Base-by-base conservation (phyloP, 2,329 filamentous ascomycete species). In the Cordyceps fumosorosea region DNA sequence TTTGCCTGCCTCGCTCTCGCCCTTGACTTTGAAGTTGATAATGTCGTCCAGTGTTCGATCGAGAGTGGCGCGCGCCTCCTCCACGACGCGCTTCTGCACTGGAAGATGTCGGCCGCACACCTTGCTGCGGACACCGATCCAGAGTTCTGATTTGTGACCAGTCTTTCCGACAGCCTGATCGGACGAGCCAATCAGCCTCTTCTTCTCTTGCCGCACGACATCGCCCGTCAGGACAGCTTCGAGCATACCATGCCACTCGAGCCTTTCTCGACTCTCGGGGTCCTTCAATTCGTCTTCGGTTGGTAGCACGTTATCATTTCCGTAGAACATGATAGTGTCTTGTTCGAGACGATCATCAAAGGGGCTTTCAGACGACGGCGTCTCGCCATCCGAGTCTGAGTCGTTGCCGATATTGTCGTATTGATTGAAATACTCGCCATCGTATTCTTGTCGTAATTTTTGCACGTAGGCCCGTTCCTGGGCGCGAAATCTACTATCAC, bases 191-290 rank as follows among this genome's bases (percentile, higher is more conserved):
- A 96, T 95, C 70, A 99, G 76, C 51, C 95, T 87, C 75, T 96
- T 96, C 81, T 99, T 99, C 77, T 99, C 95, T 75, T 99, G 95
- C 69, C 91, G 91, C 63, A 99, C 93, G 10, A 99, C 95, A 73
- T 99, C 95, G 66, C 95, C 95, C 1, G 93, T 97, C 67, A 99
- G 78, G 4, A 99, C 95, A 16, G 93, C 96, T 64, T 93, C 91
- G 62, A 99, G 78, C 95, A 99, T 99, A 3, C 91, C 91, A 76
- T 99, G 93, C 95, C 95, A 99, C 76, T 99, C 95, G 26, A 99
- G 80, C 51, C 93, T 83, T 75, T 98, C 95, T 64, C 93, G 84
- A 71, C 93, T 97, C 65, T 88, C 86, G 1, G 92, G 90, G 68
- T 97, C 90, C 74, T 90, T 89, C 58, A 98, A 76, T 73, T 99